Percentiles rank a stretch among this genome's conserved stretches.
Evolutionary conservation across 2,329 filamentous ascomycete genomes (phyloP).

Genomic region (Rhinocladiella similis): DNA sequence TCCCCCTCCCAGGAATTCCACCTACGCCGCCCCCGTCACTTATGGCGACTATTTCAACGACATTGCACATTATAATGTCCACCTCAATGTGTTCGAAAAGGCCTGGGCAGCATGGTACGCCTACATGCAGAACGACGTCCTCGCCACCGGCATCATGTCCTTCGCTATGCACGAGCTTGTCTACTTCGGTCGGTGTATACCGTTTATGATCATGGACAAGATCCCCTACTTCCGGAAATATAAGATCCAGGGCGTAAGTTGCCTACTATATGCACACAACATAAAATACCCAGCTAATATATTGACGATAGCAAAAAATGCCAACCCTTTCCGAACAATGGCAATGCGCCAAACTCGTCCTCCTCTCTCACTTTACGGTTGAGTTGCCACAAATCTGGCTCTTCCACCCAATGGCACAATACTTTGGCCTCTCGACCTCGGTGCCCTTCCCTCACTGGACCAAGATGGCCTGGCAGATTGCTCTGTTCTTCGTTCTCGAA

Average conservation of each 20-base stretch:
- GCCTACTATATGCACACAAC: conserved; percentile 32
- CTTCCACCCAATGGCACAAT: conserved; percentile 95
- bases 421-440: conserved; percentile 81
- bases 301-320: conserved; percentile 63
- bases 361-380: conserved; percentile 94
- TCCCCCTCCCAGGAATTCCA: conserved; percentile 46
- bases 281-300: too few species aligned
- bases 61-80: conserved; percentile 72
- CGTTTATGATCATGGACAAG: conserved; percentile 88
- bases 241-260: conserved; percentile 80
- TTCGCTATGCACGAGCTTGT: conserved; percentile 92
- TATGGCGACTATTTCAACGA: conserved; percentile 68
- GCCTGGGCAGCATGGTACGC: conserved; percentile 97
- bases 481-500: conserved; percentile 92
- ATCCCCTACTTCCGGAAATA: conserved; percentile 87
- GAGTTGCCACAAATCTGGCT: conserved; percentile 83
- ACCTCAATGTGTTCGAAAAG: conserved; percentile 82
- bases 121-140: conserved; percentile 95
- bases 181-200: conserved; percentile 89
- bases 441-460: conserved; percentile 84
- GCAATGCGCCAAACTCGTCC: conserved; percentile 88
- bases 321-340: conserved; percentile 93
- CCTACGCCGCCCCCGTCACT: conserved; percentile 49
- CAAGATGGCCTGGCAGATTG: conserved; percentile 89
- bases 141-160: conserved; percentile 96